Conservation (phyloP, 75 land plant genomes). For the Sequoia sempervirens region DNA sequence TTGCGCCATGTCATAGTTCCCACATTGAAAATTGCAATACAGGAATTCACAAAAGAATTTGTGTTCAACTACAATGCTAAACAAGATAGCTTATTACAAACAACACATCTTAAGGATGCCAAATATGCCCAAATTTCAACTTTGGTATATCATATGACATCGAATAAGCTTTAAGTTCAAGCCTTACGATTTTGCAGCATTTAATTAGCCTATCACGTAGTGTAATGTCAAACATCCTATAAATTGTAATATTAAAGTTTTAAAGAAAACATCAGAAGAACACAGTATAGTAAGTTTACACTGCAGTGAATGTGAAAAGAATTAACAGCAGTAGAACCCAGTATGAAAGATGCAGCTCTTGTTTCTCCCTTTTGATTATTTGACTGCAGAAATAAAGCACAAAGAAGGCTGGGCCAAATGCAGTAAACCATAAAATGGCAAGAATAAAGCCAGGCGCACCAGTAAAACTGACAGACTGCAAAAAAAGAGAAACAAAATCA, state of each 20-base stretch:
- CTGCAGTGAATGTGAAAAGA: conserved; percentile 63
- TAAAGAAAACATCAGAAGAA: conserved; percentile 2
- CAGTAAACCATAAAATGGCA: conserved; percentile 63
- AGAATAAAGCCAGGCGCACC: conserved; percentile 71
- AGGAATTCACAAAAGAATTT: background rate
- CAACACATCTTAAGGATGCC: background rate
- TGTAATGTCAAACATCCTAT: background rate
- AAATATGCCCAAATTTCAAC: background rate
- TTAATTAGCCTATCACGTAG: background rate
- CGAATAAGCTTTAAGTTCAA: background rate
- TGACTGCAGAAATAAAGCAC: conserved; percentile 47
- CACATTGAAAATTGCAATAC: background rate
- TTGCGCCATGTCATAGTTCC: background rate
- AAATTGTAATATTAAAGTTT: background rate
- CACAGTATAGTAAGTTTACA: conserved; percentile 38
- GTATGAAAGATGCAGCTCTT: conserved; percentile 14
- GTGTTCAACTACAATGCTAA: background rate
- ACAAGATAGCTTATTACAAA: background rate
- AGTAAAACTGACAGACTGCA: conserved; percentile 90
- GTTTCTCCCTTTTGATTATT: conserved; percentile 23
- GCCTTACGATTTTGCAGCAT: background rate
- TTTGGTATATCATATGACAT: background rate
- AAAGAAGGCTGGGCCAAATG: conserved; percentile 39
- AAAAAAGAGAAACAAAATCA: conserved; percentile 1
- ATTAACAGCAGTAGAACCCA: conserved; percentile 46